Base-by-base conservation (phyloP, 2,329 filamentous ascomycete genomes). In the Fusarium fujikuroi region DNA sequence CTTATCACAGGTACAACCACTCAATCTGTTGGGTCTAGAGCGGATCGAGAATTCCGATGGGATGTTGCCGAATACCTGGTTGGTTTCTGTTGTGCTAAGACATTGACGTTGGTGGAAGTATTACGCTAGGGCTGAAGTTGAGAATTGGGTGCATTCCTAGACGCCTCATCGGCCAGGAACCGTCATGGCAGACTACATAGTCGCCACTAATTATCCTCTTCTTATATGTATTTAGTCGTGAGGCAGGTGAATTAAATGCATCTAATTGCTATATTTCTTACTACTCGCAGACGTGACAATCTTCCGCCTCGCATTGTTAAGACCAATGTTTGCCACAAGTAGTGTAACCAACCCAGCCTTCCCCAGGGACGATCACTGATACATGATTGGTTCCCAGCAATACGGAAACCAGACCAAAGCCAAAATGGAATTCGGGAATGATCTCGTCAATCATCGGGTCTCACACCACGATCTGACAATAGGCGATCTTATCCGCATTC, bases 71-170 rank as follows among this genome's bases (percentile, higher is more conserved):
- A 23, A 15, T 43, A 32, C 16, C 30, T 43, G 30, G 37, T 54
- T 36, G 12, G 7, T 6, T 30, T 37, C n/a, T 11, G 23, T 18
- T 21, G n/a, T 44, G 4, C 28, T 19, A 18, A 25, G 30, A 23
- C 19, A 19, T 42, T 25, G 42, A 39, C 14, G 23, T 23, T 59
- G 21, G 37, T n/a, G 23, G 11, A 34, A 25, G 32, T 36, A 9
- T 62, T 7, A 9, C 9, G n/a, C 28, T 37, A 47, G 25, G 36
- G 56, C 44, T 61, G 30, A 34, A 28, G 44, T 14, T 39, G 58
- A 32, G 56, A 61, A 64, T 64, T 56, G 12, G 25, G 21, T 39
- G 19, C 57, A 61, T 64, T 64, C 56, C 61, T 34, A 4, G 8
- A 8, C 39, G 37, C 37, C 61, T 37, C 30, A 36, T n/a, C 9